Evolutionary conservation across 805 yeast species (phyloP).

Genomic region (Yamadazyma akitaensis): DNA sequence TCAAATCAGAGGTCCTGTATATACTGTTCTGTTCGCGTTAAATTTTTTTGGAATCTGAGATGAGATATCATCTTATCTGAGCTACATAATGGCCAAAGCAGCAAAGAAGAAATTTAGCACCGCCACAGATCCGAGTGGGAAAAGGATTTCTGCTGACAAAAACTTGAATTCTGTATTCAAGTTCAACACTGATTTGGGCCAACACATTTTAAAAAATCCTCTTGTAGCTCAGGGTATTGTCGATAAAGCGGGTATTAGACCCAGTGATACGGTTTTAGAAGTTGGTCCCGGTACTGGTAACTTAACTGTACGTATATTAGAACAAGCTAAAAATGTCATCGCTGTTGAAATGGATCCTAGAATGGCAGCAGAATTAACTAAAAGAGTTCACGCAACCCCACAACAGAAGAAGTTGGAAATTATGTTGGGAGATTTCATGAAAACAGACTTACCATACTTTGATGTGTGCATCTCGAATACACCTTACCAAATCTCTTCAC

Average conservation of each 20-base stretch:
- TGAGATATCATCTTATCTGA: neutral
- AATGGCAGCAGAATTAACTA: conserved; percentile 98
- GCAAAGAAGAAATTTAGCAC: conserved; percentile 58
- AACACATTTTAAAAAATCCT: conserved; percentile 94
- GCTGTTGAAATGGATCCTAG: conserved; percentile 99
- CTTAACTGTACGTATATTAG: conserved; percentile 86
- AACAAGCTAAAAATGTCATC: conserved; percentile 88
- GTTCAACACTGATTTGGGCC: conserved; percentile 95
- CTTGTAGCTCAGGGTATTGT: conserved; percentile 97
- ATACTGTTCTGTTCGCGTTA: neutral
- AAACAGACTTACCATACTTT: conserved; percentile 89
- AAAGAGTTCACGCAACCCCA: conserved; percentile 97
- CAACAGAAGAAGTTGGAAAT: conserved; percentile 88
- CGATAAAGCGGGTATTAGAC: conserved; percentile 89
- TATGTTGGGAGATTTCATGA: conserved; percentile 92
- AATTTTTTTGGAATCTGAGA: conserved; percentile 1
- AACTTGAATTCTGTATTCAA: conserved; percentile 85
- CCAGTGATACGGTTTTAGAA: conserved; percentile 89
- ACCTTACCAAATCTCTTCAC: conserved; percentile 96
- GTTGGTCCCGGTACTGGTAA: conserved; percentile 99
- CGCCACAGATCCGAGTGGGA: conserved; percentile 43
- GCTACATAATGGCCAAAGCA: conserved; percentile 53
- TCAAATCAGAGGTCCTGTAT: conserved; percentile 3
- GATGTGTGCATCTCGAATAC: conserved; percentile 97
- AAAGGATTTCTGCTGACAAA: conserved; percentile 63